A percentile compares a stretch with the other conserved stretches of the same genome.
Evolutionary conservation across 768 basidiomycete species (phyloP).

Genomic region (Mycena alexandri): DNA sequence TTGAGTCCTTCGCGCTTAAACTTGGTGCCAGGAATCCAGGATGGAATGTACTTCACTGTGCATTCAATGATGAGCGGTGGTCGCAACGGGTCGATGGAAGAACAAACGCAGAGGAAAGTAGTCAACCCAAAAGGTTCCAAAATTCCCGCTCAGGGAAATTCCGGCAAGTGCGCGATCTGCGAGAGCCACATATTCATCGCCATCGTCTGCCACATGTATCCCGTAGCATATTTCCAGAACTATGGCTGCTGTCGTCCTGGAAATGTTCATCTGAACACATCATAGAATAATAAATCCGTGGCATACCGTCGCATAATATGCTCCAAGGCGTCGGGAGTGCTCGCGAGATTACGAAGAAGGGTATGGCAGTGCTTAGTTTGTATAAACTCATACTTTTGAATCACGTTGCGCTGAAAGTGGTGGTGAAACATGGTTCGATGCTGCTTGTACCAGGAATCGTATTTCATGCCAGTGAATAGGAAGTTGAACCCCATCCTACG

Average conservation of each 20-base stretch:
- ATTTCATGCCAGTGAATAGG: constrained; percentile 38
- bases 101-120: constrained; percentile 27
- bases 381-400: constrained; percentile 45
- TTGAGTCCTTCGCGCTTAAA: constrained; percentile 57
- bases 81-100: not conserved
- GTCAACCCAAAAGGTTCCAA: constrained; percentile 41
- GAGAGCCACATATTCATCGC: constrained; percentile 43
- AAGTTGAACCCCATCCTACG: constrained; percentile 39
- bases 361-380: constrained; percentile 47
- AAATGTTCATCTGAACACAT: not conserved
- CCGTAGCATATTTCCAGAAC: constrained; percentile 41
- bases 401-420: constrained; percentile 32
- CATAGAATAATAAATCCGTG: not conserved
- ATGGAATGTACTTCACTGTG: constrained; percentile 57
- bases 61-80: not conserved
- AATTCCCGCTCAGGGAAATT: constrained; percentile 35
- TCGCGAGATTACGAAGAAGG: constrained; percentile 48
- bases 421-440: constrained; percentile 53
- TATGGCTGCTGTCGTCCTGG: constrained; percentile 32
- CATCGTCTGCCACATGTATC: constrained; percentile 39
- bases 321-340: constrained; percentile 25
- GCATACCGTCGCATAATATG: constrained; percentile 20
- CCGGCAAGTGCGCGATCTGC: constrained; percentile 43
- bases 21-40: constrained; percentile 61
- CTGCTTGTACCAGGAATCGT: constrained; percentile 40